These are phyloP conservation scores for Purshia tridentata DNA, from an alignment of 306 rosid genomes.

Conservation along the genomic window DNA sequence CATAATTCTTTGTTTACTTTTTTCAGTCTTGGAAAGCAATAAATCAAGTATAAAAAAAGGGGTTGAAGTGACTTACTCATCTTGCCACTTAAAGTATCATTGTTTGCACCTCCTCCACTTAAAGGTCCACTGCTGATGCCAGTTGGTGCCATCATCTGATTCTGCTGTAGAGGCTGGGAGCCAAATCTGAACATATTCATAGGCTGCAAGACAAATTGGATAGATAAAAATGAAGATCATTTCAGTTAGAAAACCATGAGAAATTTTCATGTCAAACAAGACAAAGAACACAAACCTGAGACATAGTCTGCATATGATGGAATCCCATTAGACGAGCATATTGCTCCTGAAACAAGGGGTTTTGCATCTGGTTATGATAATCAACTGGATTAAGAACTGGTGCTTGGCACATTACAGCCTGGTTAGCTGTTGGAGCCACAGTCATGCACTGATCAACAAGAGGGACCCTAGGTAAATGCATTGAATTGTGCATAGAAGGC, in stretches of 20 bases:
- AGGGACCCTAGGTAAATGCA: slow-evolving; percentile 52
- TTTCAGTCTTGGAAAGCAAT: background rate
- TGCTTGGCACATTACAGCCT: slow-evolving; percentile 49
- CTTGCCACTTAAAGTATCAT: slow-evolving; percentile 41
- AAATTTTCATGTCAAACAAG: background rate
- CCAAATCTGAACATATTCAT: slow-evolving; percentile 58
- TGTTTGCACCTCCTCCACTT: slow-evolving; percentile 38
- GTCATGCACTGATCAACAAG: slow-evolving; percentile 46
- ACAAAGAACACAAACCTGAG: slow-evolving; percentile 54
- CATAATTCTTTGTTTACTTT: background rate
- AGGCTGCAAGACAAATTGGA: slow-evolving; percentile 42
- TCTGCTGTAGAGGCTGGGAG: slow-evolving; percentile 47
- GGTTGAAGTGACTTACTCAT: slow-evolving; percentile 33
- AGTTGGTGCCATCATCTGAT: slow-evolving; percentile 46
- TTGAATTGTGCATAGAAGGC: slow-evolving; percentile 51
- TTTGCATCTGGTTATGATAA: slow-evolving; percentile 68
- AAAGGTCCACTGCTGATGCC: slow-evolving; percentile 38
- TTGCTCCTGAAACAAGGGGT: slow-evolving; percentile 58
- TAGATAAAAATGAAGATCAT: background rate
- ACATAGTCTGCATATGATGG: slow-evolving; percentile 61
- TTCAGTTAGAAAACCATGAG: background rate
- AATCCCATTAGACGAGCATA: slow-evolving; percentile 65
- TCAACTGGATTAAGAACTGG: slow-evolving; percentile 49
- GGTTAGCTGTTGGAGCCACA: slow-evolving; percentile 51
- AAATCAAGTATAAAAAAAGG: background rate